Percentiles rank a stretch among this genome's conserved stretches.
Conservation (phyloP, 129 eudicot species). For the Silybum marianum region DNA sequence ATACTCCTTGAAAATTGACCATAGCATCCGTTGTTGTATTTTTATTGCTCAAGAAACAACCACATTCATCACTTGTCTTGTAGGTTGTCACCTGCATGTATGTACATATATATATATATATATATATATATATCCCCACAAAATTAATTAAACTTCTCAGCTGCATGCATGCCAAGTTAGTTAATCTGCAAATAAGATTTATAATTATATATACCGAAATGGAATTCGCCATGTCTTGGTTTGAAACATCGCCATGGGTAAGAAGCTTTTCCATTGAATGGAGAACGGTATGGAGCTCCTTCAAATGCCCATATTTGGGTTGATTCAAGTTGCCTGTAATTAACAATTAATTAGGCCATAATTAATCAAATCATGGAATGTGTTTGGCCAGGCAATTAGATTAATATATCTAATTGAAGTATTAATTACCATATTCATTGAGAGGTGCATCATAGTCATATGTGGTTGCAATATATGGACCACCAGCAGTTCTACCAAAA, state of each 20-base stretch:
- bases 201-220: slow-evolving; percentile 34
- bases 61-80: slow-evolving; percentile 11
- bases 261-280: slow-evolving; percentile 59
- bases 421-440: slow-evolving; percentile 61
- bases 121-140: no score
- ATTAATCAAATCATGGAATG: not conserved
- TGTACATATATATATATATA: no score
- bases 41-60: slow-evolving; percentile 60
- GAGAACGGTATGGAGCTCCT: slow-evolving; percentile 50
- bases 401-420: not conserved
- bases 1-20: slow-evolving; percentile 29
- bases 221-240: slow-evolving; percentile 38
- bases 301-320: slow-evolving; percentile 75
- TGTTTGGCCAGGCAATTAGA: no score
- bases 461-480: slow-evolving; percentile 65
- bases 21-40: slow-evolving; percentile 52
- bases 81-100: slow-evolving; percentile 40
- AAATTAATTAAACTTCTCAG: slow-evolving; percentile 16
- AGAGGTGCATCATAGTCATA: slow-evolving; percentile 88
- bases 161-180: slow-evolving; percentile 16
- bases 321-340: slow-evolving; percentile 49
- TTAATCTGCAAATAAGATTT: no score
- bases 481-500: slow-evolving; percentile 72
- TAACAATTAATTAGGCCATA: not conserved
- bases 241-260: slow-evolving; percentile 47